These are phyloP conservation scores for Clonostachys chloroleuca DNA, from an alignment of 2,329 filamentous ascomycete species.

Conservation along the genomic window DNA sequence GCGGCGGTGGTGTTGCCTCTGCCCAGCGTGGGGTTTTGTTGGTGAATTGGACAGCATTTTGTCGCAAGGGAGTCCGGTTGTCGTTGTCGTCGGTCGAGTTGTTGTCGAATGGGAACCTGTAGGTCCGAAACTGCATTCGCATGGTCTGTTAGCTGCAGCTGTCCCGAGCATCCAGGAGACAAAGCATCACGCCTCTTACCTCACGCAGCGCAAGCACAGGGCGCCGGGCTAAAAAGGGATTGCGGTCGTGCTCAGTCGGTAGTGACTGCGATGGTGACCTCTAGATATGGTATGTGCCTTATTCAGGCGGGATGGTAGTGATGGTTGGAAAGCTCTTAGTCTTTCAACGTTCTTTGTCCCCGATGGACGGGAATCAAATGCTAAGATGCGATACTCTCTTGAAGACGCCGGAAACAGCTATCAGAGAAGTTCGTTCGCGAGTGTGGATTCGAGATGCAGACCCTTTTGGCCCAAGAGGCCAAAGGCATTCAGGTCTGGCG, in stretches of 20 bases:
- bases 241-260: conserved; percentile 43
- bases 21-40: conserved; percentile 53
- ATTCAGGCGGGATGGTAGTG: conserved; percentile 19
- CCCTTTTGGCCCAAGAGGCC: no score
- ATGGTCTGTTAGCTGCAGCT: background rate
- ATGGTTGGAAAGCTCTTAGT: background rate
- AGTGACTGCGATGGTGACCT: conserved; percentile 24
- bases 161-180: no score
- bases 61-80: conserved; percentile 55
- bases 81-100: conserved; percentile 43
- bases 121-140: conserved; percentile 33
- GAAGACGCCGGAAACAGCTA: no score
- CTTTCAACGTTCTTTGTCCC: no score
- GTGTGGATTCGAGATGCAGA: no score
- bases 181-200: conserved; percentile 39
- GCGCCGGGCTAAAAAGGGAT: conserved; percentile 61
- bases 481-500: no score
- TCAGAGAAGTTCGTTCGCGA: no score
- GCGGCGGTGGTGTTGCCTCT: conserved; percentile 61
- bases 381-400: no score
- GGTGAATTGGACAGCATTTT: conserved; percentile 1
- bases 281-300: conserved; percentile 11
- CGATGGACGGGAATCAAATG: no score
- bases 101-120: conserved; percentile 45
- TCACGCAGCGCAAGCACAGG: conserved; percentile 81